These are phyloP conservation scores for Scytalidium sp. DNA, from an alignment of 2,329 filamentous ascomycete species.

Conservation along the genomic window DNA sequence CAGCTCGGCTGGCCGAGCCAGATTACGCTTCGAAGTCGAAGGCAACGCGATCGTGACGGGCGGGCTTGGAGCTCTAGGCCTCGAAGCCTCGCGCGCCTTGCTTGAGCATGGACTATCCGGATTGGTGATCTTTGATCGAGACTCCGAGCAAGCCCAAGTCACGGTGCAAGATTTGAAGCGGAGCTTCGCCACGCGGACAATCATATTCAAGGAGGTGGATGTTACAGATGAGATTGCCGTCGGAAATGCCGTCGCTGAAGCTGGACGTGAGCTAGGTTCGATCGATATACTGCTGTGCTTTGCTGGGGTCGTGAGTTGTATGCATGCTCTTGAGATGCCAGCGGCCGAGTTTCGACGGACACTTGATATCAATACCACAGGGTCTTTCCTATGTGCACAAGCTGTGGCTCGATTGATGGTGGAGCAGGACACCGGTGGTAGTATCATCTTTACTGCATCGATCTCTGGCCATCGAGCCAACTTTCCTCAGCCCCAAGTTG, in stretches of 20 bases:
- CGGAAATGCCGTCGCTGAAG: conserved; percentile 36
- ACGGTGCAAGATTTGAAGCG: conserved; percentile 43
- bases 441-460: conserved; percentile 64
- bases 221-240: conserved; percentile 54
- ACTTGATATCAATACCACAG: conserved; percentile 70
- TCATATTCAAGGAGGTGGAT: conserved; percentile 52
- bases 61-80: conserved; percentile 61
- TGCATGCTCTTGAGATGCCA: conserved; percentile 57
- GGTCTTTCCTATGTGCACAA: conserved; percentile 67
- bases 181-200: conserved; percentile 51
- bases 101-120: conserved; percentile 64
- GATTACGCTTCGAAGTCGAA: conserved; percentile 46
- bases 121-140: conserved; percentile 56
- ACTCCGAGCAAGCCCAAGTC: conserved; percentile 39
- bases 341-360: conserved; percentile 58
- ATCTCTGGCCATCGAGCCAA: conserved; percentile 69
- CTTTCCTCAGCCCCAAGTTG: conserved; percentile 67
- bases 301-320: conserved; percentile 65
- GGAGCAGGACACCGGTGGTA: conserved; percentile 47
- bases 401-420: conserved; percentile 57
- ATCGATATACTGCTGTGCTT: conserved; percentile 54
- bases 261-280: conserved; percentile 41
- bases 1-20: conserved; percentile 30
- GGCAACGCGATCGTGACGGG: conserved; percentile 60
- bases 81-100: conserved; percentile 56